Base-by-base conservation (phyloP, 169 alveolate species). In the Eimeria nieschulzi region DNA sequence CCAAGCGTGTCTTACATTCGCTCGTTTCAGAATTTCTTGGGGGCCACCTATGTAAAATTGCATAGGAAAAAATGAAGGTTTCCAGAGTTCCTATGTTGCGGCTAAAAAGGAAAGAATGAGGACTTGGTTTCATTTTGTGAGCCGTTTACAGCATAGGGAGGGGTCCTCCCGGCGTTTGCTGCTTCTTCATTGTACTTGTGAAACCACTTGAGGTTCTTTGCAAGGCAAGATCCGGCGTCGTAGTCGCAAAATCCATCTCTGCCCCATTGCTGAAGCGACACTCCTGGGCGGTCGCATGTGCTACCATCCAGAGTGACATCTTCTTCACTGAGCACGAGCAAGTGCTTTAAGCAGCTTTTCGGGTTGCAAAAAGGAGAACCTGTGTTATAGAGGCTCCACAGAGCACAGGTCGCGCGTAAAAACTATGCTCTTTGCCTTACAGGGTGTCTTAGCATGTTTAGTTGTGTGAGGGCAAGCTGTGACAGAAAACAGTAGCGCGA, bases 291-390 rank as follows among this genome's bases (percentile, higher is more conserved):
- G 76, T 82, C 90, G 63, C 90, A 82, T 23, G 46, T 33, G 76
- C 54, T 21, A 63, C 90, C 90, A 63, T 82, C 90, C 15, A 82
- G 63, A 8, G 78, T 82, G 72, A 82, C 78, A 17, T 61, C 15
- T 17, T 82, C 46, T 39, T 82, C 90, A 7, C 33, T 76, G 26
- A 82, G 90, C 64, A 82, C 90, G 25, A 82, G 55, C 79, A 82
- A 39, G 33, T 82, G 90, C 51, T 78, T 82, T 76, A 82, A 21
- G 33, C 90, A 82, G 66, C 90, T 82, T 63, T 82, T 82, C 17
- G 90, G 90, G 25, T 82, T 82, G 17, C 90, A 82, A 19, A 82
- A 82, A 3, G 90, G 90, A 39, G 90, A 82, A 51, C 90, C 90
- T 82, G 78, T 61, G 5, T 3, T 25, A 19, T 0, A 54, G 59